Conservation (phyloP, 768 basidiomycete species). For the Gautieria morchelliformis region DNA sequence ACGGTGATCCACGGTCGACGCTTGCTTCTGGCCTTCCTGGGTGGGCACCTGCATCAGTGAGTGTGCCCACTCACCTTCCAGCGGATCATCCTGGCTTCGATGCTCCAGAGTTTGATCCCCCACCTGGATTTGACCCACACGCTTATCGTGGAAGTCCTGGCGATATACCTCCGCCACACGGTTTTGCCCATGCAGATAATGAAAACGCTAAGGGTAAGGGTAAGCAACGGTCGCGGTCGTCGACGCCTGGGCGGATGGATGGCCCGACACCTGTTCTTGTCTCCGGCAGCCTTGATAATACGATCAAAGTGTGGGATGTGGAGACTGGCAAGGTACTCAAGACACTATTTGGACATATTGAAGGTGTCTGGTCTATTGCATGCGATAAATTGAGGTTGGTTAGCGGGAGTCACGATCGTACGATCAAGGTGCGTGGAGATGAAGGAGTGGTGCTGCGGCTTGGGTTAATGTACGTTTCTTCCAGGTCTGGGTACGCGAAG, state of each 20-base stretch:
- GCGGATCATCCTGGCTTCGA: constrained; percentile 10
- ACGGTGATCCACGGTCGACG: constrained; percentile 9
- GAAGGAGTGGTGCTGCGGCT: constrained; percentile 1
- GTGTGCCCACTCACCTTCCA: constrained; percentile 10
- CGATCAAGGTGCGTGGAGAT: constrained; percentile 71
- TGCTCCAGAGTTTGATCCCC: not conserved
- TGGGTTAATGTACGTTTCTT: not conserved
- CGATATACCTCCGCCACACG: constrained; percentile 5
- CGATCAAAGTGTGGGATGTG: constrained; percentile 93
- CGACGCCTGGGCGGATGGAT: constrained; percentile 7
- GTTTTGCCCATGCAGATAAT: not conserved
- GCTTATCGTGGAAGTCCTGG: not conserved
- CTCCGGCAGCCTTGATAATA: constrained; percentile 89
- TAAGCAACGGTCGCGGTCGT: not conserved
- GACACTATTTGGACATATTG: constrained; percentile 95
- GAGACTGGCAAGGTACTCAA: constrained; percentile 66
- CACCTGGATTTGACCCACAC: constrained; percentile 1
- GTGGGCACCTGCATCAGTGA: constrained; percentile 12
- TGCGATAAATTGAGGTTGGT: constrained; percentile 87
- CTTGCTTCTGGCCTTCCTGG: constrained; percentile 11
- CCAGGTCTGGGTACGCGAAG: constrained; percentile 90
- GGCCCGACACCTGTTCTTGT: constrained; percentile 61
- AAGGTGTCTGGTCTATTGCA: constrained; percentile 95
- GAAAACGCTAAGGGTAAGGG: not conserved
- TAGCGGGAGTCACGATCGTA: constrained; percentile 89